Conservation (phyloP, 2,329 filamentous ascomycete genomes). For the Diaporthe vaccinii region DNA sequence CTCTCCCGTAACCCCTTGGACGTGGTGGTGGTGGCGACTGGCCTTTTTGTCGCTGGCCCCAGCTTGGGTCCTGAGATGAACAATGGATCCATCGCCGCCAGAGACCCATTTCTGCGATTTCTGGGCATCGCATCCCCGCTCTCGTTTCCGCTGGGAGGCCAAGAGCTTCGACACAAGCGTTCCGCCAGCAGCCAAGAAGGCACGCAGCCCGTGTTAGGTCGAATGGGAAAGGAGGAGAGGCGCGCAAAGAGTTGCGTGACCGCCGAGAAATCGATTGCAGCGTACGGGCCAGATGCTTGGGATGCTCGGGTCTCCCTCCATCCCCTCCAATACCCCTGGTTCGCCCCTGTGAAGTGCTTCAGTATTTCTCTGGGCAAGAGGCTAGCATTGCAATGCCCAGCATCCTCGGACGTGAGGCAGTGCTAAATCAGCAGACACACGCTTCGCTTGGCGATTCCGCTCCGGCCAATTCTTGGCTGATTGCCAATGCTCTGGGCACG, state of each 20-base stretch:
- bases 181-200: slow-evolving; percentile 31
- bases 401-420: slow-evolving; percentile 30
- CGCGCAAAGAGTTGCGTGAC: background rate
- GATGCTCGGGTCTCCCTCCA: slow-evolving; percentile 7
- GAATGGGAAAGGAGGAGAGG: background rate
- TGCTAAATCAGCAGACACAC: slow-evolving; percentile 30
- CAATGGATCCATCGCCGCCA: slow-evolving; percentile 20
- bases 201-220: slow-evolving; percentile 4
- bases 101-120: slow-evolving; percentile 29
- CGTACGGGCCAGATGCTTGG: slow-evolving; percentile 8
- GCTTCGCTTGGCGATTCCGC: slow-evolving; percentile 31
- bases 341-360: slow-evolving; percentile 26
- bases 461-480: slow-evolving; percentile 33
- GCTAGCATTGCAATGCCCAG: slow-evolving; percentile 28
- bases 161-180: slow-evolving; percentile 28
- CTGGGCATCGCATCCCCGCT: slow-evolving; percentile 27
- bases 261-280: slow-evolving; percentile 21
- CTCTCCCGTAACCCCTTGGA: background rate
- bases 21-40: background rate
- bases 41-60: background rate
- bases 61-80: slow-evolving; percentile 13
- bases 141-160: slow-evolving; percentile 30
- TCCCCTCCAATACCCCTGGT: slow-evolving; percentile 9
- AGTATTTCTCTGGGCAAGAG: slow-evolving; percentile 17
- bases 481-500: slow-evolving; percentile 26